Evolutionary conservation across 768 basidiomycete genomes (phyloP).

Genomic region (Suillus luteus): DNA sequence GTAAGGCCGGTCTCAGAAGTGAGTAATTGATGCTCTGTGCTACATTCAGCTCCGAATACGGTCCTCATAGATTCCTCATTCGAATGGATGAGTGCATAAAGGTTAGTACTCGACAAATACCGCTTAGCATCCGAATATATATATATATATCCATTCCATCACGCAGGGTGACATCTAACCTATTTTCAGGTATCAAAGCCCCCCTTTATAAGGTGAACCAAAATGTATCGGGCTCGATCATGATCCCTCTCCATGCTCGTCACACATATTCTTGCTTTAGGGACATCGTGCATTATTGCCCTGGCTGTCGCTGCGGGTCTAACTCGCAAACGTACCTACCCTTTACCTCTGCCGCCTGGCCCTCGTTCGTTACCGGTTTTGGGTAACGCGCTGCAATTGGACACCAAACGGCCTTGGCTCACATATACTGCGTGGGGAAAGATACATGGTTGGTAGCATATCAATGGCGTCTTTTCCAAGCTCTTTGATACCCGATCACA

Average conservation of each 20-base stretch:
- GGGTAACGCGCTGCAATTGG: slow-evolving; percentile 52
- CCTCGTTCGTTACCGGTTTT: slow-evolving; percentile 48
- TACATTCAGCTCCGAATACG: no score
- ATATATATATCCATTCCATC: no score
- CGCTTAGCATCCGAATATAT: no score
- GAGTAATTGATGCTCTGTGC: no score
- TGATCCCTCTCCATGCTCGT: not conserved
- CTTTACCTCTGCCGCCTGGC: slow-evolving; percentile 43
- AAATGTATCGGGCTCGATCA: not conserved
- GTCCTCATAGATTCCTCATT: no score
- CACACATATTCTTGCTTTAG: not conserved
- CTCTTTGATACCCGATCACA: not conserved
- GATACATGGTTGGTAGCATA: slow-evolving; percentile 41
- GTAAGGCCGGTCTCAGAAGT: no score
- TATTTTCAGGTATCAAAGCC: not conserved
- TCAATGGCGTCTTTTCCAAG: not conserved
- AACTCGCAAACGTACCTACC: not conserved
- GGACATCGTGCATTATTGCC: not conserved
- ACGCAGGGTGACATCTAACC: no score
- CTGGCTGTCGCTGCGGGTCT: not conserved
- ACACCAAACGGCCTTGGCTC: slow-evolving; percentile 40
- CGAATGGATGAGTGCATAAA: no score
- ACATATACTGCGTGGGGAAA: slow-evolving; percentile 45
- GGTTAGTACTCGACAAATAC: no score
- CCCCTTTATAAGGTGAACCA: slow-evolving; percentile 8